A percentile compares a stretch with the other conserved stretches of the same genome.
Conservation (phyloP, 2,329 filamentous ascomycete genomes). For the Botrytis tulipae region DNA sequence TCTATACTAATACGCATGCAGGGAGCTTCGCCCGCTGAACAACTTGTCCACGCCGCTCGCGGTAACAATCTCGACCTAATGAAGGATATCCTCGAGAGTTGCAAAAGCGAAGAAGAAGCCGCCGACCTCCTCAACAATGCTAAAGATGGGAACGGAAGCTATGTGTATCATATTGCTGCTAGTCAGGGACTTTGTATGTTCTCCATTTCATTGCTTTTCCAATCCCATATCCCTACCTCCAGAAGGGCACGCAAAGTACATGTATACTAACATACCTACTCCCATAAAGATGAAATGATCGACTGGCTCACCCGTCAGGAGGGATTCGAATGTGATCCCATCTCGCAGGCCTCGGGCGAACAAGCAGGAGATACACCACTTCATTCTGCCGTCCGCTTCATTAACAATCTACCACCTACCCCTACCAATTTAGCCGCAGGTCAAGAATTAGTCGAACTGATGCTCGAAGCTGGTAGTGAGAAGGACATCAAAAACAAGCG, state of each 20-base stretch:
- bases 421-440: constrained; percentile 56
- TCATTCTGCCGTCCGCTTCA: constrained; percentile 74
- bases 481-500: constrained; percentile 67
- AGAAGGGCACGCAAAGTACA: too few relatives aligned
- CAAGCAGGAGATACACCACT: constrained; percentile 66
- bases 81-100: too few relatives aligned
- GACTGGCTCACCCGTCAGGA: constrained; percentile 37
- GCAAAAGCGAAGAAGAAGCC: constrained; percentile 50
- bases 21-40: too few relatives aligned
- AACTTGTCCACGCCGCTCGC: too few relatives aligned
- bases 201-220: too few relatives aligned
- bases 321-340: constrained; percentile 43
- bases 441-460: constrained; percentile 68
- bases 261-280: too few relatives aligned
- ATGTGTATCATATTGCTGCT: constrained; percentile 87
- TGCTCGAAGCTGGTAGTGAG: constrained; percentile 76
- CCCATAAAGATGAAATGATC: too few relatives aligned
- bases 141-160: constrained; percentile 81
- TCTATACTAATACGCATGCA: too few relatives aligned
- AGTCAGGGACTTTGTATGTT: constrained; percentile 49
- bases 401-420: constrained; percentile 54
- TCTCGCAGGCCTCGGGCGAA: not conserved
- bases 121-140: constrained; percentile 81
- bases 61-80: too few relatives aligned
- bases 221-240: too few relatives aligned